These are phyloP conservation scores for Fusarium sp. DNA, from an alignment of 2,329 filamentous ascomycete genomes.

Conservation along the genomic window DNA sequence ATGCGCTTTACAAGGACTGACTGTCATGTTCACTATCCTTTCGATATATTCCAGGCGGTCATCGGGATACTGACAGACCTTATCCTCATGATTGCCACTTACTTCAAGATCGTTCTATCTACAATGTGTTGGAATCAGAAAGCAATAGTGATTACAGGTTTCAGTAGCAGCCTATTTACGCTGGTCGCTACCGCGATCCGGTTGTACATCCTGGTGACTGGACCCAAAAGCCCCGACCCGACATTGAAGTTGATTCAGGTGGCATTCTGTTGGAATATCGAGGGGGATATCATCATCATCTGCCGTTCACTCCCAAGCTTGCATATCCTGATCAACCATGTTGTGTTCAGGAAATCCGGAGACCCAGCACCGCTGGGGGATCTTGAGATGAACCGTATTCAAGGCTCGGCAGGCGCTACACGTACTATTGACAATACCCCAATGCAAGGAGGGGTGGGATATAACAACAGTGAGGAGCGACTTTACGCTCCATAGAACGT, in stretches of 20 bases:
- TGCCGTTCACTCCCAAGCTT: not conserved
- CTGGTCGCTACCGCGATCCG: not conserved
- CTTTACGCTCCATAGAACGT: not conserved
- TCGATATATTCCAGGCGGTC: not conserved
- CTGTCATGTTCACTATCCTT: not conserved
- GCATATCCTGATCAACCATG: not conserved
- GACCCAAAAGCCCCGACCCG: not conserved
- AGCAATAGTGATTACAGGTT: not conserved
- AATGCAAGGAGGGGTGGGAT: not conserved
- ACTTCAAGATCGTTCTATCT: not conserved
- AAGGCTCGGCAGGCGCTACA: not conserved
- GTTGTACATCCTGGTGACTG: not conserved
- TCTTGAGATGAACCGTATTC: not conserved
- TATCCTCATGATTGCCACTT: not conserved
- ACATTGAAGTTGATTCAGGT: not conserved
- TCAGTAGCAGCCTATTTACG: not conserved
- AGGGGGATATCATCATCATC: not conserved
- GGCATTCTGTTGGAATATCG: not conserved
- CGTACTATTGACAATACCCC: not conserved
- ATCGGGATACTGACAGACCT: not conserved
- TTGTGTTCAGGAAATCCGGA: not conserved
- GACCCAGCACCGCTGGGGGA: not conserved
- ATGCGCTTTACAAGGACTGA: not conserved
- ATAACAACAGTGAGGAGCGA: not conserved
- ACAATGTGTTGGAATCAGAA: not conserved